Conservation (phyloP, 345 rosid genomes). For the Eucalyptus polybractea region DNA sequence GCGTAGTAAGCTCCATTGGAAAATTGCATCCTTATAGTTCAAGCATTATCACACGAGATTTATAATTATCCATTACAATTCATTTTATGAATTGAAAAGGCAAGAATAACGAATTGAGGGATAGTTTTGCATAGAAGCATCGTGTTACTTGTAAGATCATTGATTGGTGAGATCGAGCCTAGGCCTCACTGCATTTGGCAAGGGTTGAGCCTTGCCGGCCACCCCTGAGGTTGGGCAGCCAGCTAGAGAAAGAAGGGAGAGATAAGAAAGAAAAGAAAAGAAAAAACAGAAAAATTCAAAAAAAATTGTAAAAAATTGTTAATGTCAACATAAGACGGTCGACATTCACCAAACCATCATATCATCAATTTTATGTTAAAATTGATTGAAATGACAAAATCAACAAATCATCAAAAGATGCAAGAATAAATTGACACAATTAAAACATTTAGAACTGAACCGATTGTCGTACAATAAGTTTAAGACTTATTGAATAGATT, state of each 20-base stretch:
- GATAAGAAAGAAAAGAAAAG: background rate
- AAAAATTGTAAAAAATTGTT: background rate
- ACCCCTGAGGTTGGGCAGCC: rapidly evolving
- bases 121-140: background rate
- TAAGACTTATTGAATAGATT: background rate
- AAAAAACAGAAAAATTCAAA: too few species aligned
- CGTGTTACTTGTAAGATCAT: background rate
- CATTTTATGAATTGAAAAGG: background rate
- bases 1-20: background rate
- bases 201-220: background rate
- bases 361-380: background rate
- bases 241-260: too few species aligned
- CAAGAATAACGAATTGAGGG: background rate
- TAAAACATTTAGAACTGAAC: rapidly evolving
- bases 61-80: background rate
- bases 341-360: background rate
- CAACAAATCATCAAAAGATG: background rate
- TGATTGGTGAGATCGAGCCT: background rate
- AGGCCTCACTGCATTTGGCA: background rate
- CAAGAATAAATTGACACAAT: background rate
- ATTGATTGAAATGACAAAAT: background rate
- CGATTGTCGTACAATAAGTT: rapidly evolving
- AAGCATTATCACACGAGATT: background rate
- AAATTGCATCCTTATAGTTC: background rate
- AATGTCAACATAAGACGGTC: background rate